Base-by-base conservation (phyloP, 331 rosid genomes). In the Pyracantha coccinea region DNA sequence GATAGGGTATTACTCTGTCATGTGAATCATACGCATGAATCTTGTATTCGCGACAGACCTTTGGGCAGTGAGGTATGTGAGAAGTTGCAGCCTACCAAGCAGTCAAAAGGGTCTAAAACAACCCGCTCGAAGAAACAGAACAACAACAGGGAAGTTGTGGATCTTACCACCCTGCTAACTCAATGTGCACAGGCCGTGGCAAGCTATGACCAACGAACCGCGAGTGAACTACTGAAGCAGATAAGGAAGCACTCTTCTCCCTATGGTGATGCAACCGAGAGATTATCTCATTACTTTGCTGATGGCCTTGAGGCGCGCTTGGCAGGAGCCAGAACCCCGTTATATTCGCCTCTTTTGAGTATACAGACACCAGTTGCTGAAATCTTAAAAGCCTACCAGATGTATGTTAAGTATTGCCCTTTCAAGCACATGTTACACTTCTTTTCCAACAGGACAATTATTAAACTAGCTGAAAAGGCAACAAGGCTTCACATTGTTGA, bases 1-100 rank as follows among this genome's bases (percentile, higher is more conserved):
- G 96, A 94, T 74, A 82, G 81, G 75, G 89, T 91, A 4, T 75
- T 94, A 19, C 88, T 80, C 16, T 86, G 16, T 80, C 83, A 54
- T 75, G 80, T 24, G 70, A 73, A 44, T 60, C 53, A 45, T n/a
- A 82, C 77, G 1, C 17, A 89, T 20, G 68, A 7, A 4, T 64
- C 76, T 2, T 35, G 78, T 45, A 35, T 52, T 53, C 59, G 60
- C 15, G 66, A 8, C 44, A 71, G 64, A 61, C 52, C 82, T 29
- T 75, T 79, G 64, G 71, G 79, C 6, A 77, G 5, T 62, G 81
- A 60, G 27, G 76, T 2, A 50, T 70, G 52, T 25, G 77, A 52
- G 74, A 61, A 73, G 15, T 41, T 64, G 28, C 76, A 73, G 80
- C 66, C 21, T 25, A 47, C 38, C 27, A 63, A 35, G 60, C 71